Percentiles rank a stretch among this genome's conserved stretches.
Evolutionary conservation across 2,329 filamentous ascomycete genomes (phyloP).

Genomic region (Chrysoporthe deuterocubensis): DNA sequence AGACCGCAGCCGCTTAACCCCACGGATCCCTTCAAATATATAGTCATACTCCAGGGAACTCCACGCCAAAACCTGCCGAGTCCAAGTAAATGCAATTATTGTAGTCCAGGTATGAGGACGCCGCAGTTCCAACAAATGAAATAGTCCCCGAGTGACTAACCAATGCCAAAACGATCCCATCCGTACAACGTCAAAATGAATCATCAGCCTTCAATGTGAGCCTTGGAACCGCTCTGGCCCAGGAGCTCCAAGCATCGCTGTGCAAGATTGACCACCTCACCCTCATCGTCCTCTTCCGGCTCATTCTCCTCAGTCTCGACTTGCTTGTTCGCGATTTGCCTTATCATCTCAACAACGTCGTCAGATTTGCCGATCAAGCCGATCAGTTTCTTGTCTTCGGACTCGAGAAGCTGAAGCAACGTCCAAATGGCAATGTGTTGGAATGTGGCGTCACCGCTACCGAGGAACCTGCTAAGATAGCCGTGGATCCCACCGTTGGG

Average conservation of each 20-base stretch:
- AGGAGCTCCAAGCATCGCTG: conserved; percentile 87
- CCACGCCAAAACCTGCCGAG: conserved; percentile 44
- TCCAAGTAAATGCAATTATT: conserved; percentile 41
- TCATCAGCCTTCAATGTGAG: conserved; percentile 76
- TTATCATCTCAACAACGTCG: conserved; percentile 90
- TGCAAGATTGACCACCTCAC: conserved; percentile 89
- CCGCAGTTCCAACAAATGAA: conserved; percentile 23
- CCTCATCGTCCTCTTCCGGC: conserved; percentile 86
- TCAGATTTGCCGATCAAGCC: conserved; percentile 86
- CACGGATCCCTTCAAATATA: conserved; percentile 32
- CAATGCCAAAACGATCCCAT: conserved; percentile 23
- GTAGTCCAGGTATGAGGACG: conserved; percentile 37
- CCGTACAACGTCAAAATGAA: neutral
- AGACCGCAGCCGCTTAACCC: conserved; percentile 31
- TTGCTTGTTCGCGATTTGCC: conserved; percentile 85
- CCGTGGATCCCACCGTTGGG: conserved; percentile 94
- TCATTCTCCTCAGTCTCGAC: conserved; percentile 88
- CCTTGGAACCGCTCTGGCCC: conserved; percentile 75
- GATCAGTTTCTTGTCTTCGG: conserved; percentile 88
- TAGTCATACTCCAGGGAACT: conserved; percentile 48
- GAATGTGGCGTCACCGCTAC: conserved; percentile 94
- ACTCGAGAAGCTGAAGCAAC: conserved; percentile 90
- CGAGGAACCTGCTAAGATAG: conserved; percentile 90
- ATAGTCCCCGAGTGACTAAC: conserved; percentile 14
- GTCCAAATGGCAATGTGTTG: conserved; percentile 99